Conservation (phyloP, 768 basidiomycete species). For the Leccinum subgranulosum region DNA sequence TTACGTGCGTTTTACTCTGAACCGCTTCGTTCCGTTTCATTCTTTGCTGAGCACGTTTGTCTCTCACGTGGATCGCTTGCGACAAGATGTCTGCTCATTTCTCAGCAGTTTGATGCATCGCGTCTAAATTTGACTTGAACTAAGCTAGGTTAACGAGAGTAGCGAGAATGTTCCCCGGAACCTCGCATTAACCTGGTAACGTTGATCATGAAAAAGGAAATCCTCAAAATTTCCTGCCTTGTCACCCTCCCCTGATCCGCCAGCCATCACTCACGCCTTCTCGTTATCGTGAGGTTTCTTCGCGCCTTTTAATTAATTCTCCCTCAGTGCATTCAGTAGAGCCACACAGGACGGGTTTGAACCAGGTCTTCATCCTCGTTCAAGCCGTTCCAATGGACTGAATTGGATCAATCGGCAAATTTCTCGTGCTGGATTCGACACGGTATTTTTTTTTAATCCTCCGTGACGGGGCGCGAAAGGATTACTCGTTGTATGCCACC, state of each 20-base stretch:
- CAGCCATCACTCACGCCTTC: constrained; percentile 32
- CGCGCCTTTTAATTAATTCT: constrained; percentile 28
- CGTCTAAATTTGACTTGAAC: constrained; percentile 5
- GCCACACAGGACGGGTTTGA: constrained; percentile 7
- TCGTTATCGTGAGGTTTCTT: constrained; percentile 31
- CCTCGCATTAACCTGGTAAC: constrained; percentile 6
- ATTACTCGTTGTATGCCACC: constrained; percentile 6
- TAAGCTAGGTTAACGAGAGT: constrained; percentile 6
- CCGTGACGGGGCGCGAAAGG: constrained; percentile 9
- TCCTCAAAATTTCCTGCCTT: constrained; percentile 2
- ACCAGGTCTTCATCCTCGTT: constrained; percentile 13
- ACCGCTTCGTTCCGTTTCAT: constrained; percentile 5
- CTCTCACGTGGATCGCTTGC: constrained; percentile 9
- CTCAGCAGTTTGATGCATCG: constrained; percentile 1
- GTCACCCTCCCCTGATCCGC: constrained; percentile 29
- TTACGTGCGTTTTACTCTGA: constrained; percentile 30
- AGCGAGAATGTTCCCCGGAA: constrained; percentile 4
- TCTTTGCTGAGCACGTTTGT: constrained; percentile 15
- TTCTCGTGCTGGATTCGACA: constrained; percentile 12
- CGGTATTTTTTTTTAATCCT: constrained; percentile 3
- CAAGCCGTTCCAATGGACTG: constrained; percentile 8
- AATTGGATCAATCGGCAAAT: constrained; percentile 13
- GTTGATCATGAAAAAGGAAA: constrained; percentile 32
- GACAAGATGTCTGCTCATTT: constrained; percentile 3
- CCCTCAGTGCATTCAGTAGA: constrained; percentile 14